Evolutionary conservation across 164 flowering plant species (phyloP).

Genomic region (Vitis riparia): DNA sequence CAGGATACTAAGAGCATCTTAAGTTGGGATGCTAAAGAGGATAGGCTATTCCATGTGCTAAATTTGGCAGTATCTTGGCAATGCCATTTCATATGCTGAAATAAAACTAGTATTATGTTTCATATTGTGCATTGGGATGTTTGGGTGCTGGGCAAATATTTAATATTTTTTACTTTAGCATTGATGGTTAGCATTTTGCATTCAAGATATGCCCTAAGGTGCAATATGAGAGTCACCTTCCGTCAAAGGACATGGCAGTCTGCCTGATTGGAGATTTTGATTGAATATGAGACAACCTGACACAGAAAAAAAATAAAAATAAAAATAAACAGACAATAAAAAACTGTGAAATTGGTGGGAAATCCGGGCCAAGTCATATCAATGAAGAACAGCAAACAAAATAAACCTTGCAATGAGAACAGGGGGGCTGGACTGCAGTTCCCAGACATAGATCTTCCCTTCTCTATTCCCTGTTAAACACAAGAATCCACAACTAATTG

Average conservation of each 20-base stretch:
- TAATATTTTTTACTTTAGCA: too few species aligned
- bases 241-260: constrained; percentile 96
- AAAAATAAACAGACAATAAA: background rate
- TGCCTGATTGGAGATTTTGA: constrained; percentile 91
- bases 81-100: too few species aligned
- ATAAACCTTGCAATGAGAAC: constrained; percentile 71
- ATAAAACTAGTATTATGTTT: too few species aligned
- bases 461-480: constrained; percentile 79
- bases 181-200: background rate
- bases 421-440: constrained; percentile 91
- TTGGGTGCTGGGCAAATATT: too few species aligned
- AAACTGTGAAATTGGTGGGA: background rate
- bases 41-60: too few species aligned
- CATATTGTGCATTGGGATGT: too few species aligned
- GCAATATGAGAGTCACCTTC: constrained; percentile 54
- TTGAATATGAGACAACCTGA: constrained; percentile 79
- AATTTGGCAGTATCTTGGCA: too few species aligned
- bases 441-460: constrained; percentile 97
- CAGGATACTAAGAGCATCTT: background rate
- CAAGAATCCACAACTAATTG: background rate
- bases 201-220: background rate
- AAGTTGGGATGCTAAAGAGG: background rate
- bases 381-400: background rate
- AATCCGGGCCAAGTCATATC: too few species aligned
- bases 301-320: constrained; percentile 1